Evolutionary conservation across 2,329 filamentous ascomycete species (phyloP).

Genomic region (Colletotrichum navitas): DNA sequence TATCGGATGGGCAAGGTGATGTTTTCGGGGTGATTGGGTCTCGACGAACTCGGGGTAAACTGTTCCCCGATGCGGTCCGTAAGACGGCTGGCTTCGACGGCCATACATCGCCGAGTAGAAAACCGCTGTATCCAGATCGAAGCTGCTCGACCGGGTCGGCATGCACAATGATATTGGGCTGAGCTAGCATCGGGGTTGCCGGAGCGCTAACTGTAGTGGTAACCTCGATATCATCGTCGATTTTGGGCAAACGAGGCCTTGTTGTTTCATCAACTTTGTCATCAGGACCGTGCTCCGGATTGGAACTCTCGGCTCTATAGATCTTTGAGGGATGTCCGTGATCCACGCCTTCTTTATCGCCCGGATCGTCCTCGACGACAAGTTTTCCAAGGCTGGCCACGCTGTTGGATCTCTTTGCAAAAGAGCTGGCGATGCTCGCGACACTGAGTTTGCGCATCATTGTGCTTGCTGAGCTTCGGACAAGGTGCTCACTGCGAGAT

Average conservation of each 20-base stretch:
- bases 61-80: conserved; percentile 45
- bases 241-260: conserved; percentile 44
- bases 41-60: conserved; percentile 43
- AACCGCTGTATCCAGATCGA: conserved; percentile 1
- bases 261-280: conserved; percentile 35
- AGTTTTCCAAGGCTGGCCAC: conserved; percentile 53
- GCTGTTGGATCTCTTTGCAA: conserved; percentile 78
- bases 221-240: conserved; percentile 46
- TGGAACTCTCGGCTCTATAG: conserved; percentile 17
- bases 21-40: conserved; percentile 42
- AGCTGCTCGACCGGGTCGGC: conserved; percentile 26
- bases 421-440: conserved; percentile 81
- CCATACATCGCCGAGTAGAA: not conserved
- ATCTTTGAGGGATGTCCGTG: conserved; percentile 25
- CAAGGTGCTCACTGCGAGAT: conserved; percentile 76
- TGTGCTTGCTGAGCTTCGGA: conserved; percentile 83
- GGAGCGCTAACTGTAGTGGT: conserved; percentile 41
- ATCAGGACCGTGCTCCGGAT: conserved; percentile 24
- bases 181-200: conserved; percentile 26
- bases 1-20: conserved; percentile 45
- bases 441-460: conserved; percentile 91
- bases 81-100: conserved; percentile 35
- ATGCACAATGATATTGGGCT: conserved; percentile 22
- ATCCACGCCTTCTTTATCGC: conserved; percentile 26
- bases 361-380: conserved; percentile 48